These are phyloP conservation scores for Triticum timopheevii DNA, from an alignment of 176 grass and related monocot species.

Conservation along the genomic window DNA sequence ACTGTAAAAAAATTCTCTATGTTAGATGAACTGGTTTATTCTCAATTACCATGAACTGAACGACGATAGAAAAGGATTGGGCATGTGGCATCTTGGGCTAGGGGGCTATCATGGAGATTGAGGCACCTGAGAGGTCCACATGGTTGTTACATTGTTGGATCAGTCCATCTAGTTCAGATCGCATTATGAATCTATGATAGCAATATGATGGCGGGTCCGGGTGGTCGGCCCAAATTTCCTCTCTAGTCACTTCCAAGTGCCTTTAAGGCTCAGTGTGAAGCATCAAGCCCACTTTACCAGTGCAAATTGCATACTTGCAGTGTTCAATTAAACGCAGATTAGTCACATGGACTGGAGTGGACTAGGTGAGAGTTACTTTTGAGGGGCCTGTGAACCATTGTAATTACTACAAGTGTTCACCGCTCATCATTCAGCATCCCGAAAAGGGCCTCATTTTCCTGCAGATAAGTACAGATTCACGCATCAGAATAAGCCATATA, in stretches of 20 bases:
- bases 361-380: neutral
- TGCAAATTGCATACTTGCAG: neutral
- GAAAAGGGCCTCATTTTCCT: neutral
- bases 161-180: neutral
- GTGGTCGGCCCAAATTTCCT: neutral
- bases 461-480: neutral
- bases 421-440: neutral
- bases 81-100: neutral
- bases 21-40: neutral
- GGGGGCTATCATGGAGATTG: conserved; percentile 31
- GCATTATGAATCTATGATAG: neutral
- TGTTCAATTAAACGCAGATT: neutral
- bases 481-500: conserved; percentile 6
- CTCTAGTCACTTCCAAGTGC: too few species aligned
- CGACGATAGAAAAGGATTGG: neutral
- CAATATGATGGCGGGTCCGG: neutral
- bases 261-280: neutral
- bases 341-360: neutral
- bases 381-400: neutral
- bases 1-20: too few species aligned
- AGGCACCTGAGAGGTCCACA: conserved; percentile 30
- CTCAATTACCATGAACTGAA: neutral
- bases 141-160: conserved; percentile 25
- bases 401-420: neutral
- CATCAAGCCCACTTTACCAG: neutral